Conservation (phyloP, 768 basidiomycete species). For the Mycena floridula region DNA sequence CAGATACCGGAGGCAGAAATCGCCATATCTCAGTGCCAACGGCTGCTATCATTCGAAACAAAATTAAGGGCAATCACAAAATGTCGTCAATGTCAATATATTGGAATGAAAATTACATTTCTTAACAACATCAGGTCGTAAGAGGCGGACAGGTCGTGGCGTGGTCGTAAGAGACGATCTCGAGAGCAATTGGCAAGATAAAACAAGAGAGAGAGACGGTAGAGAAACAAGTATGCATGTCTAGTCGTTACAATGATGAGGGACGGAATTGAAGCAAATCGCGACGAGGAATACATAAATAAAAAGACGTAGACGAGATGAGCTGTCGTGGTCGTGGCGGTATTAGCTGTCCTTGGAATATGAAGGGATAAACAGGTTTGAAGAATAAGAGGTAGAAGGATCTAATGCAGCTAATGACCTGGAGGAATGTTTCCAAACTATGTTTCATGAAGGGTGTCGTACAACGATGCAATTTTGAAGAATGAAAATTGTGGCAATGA, state of each 20-base stretch:
- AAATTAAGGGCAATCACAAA: too few relatives aligned
- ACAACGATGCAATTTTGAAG: constrained; percentile 25
- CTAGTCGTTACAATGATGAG: constrained; percentile 63
- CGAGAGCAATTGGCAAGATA: constrained; percentile 26
- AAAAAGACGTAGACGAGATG: too few relatives aligned
- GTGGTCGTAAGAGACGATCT: constrained; percentile 20
- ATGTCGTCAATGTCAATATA: constrained; percentile 9
- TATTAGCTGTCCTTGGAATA: constrained; percentile 9
- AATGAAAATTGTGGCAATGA: constrained; percentile 10
- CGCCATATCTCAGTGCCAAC: too few relatives aligned
- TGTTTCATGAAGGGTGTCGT: constrained; percentile 23
- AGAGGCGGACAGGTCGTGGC: constrained; percentile 18
- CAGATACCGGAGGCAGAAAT: too few relatives aligned
- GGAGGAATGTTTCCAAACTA: too few relatives aligned
- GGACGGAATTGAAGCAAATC: neutral
- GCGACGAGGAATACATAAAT: too few relatives aligned
- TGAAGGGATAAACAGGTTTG: constrained; percentile 12
- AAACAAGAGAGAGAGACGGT: constrained; percentile 27
- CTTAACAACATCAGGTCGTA: neutral
- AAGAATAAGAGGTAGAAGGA: constrained; percentile 13
- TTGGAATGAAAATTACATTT: neutral
- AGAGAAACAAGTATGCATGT: constrained; percentile 47
- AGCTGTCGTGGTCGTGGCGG: too few relatives aligned
- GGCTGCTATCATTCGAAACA: too few relatives aligned
- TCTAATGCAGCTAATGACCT: constrained; percentile 27